Percentiles rank a stretch among this genome's conserved stretches.
phyloP scores from a whole-genome alignment of 129 eudicot genomes.

The Saussurea involucrata region DNA sequence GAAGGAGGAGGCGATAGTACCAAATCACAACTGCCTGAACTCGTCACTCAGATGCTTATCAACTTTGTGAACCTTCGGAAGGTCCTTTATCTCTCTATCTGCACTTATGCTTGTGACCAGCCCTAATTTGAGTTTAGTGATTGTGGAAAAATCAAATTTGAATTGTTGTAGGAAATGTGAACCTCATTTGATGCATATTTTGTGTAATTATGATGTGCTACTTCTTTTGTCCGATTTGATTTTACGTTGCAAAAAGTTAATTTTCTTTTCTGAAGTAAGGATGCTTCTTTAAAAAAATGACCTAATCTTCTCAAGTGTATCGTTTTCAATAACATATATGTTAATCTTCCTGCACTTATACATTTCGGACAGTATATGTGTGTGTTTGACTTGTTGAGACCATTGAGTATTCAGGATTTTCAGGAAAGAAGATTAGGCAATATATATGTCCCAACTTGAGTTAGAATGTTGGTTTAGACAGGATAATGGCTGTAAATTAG shows the following conservation, averaged over 20 bases:
- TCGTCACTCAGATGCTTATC: conserved; percentile 74
- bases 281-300: neutral
- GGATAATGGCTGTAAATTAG: neutral
- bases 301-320: neutral
- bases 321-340: neutral
- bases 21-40: conserved; percentile 69
- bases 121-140: neutral
- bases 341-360: neutral
- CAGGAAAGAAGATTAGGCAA: neutral
- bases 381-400: neutral
- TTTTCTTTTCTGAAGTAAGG: neutral
- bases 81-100: conserved; percentile 33
- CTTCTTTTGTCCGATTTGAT: neutral
- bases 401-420: neutral
- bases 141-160: neutral
- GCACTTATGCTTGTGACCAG: neutral
- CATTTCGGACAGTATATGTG: neutral
- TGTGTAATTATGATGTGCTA: neutral
- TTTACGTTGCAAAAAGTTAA: neutral
- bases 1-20: conserved; percentile 10
- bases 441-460: neutral
- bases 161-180: neutral
- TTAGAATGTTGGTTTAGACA: neutral
- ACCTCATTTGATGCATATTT: neutral
- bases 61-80: conserved; percentile 87